phyloP scores from a whole-genome alignment of 805 yeast species.

The Metschnikowia corniflorae region DNA sequence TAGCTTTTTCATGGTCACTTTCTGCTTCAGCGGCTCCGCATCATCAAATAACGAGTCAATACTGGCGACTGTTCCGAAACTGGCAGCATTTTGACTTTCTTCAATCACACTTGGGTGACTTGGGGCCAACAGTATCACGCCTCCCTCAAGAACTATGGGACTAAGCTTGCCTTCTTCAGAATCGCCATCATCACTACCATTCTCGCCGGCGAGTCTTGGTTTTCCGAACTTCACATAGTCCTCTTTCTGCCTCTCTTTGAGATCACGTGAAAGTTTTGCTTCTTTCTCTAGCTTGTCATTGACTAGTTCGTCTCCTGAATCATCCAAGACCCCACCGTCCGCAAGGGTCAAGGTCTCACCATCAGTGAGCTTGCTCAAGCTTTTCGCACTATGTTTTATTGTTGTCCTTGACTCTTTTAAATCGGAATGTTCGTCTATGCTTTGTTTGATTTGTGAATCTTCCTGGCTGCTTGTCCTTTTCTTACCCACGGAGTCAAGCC shows the following conservation, averaged over 20 bases:
- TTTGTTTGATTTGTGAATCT: no score
- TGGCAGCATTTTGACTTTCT: background rate
- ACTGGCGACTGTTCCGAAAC: background rate
- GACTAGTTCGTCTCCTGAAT: slow-evolving; percentile 30
- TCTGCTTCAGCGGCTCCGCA: slow-evolving; percentile 16
- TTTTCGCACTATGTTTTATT: slow-evolving; percentile 45
- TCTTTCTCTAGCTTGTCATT: slow-evolving; percentile 32
- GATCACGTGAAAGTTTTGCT: slow-evolving; percentile 27
- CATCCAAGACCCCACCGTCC: slow-evolving; percentile 42
- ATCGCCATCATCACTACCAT: slow-evolving; percentile 2
- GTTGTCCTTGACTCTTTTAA: slow-evolving; percentile 19
- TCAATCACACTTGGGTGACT: background rate
- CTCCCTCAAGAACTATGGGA: slow-evolving; percentile 3
- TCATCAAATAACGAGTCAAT: slow-evolving; percentile 11
- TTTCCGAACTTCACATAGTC: slow-evolving; percentile 7
- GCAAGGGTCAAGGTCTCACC: slow-evolving; percentile 55
- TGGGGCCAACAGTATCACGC: slow-evolving; percentile 6
- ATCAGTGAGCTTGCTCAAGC: slow-evolving; percentile 36
- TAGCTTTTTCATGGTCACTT: slow-evolving; percentile 40
- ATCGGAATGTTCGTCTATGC: background rate
- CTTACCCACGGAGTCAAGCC: slow-evolving; percentile 19
- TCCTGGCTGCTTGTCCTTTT: background rate
- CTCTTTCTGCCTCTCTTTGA: slow-evolving; percentile 24
- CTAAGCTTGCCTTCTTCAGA: slow-evolving; percentile 11
- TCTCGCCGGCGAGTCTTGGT: background rate